These are phyloP conservation scores for Tirmania nivea DNA, from an alignment of 495 filamentous ascomycete species.

Conservation along the genomic window DNA sequence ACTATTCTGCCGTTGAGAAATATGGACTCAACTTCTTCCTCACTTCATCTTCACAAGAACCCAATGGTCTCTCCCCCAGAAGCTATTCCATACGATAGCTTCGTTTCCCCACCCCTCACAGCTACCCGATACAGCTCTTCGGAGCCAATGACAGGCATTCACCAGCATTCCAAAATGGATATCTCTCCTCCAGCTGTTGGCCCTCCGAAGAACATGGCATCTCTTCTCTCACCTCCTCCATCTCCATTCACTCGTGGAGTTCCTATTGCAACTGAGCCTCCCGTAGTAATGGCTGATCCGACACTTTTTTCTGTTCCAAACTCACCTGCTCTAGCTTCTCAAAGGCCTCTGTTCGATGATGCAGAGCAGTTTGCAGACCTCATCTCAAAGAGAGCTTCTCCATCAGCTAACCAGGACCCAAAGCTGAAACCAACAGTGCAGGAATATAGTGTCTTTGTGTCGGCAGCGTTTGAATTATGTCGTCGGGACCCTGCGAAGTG, in stretches of 20 bases:
- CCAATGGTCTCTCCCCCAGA: slow-evolving; percentile 17
- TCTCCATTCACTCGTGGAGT: slow-evolving; percentile 3
- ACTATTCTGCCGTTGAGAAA: neutral
- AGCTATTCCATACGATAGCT: slow-evolving; percentile 10
- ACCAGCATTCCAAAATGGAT: slow-evolving; percentile 5
- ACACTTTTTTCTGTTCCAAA: slow-evolving; percentile 10
- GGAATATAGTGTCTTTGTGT: slow-evolving; percentile 18
- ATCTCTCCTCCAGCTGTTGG: neutral
- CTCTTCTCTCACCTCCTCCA: slow-evolving; percentile 18
- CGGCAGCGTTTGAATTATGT: slow-evolving; percentile 15
- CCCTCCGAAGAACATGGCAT: neutral
- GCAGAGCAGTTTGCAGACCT: slow-evolving; percentile 14
- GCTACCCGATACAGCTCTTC: slow-evolving; percentile 7
- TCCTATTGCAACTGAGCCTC: slow-evolving; percentile 5
- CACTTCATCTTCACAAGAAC: neutral
- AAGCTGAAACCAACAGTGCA: slow-evolving; percentile 12
- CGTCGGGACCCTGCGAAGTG: slow-evolving; percentile 15
- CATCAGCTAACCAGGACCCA: slow-evolving; percentile 7
- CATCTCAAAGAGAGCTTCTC: slow-evolving; percentile 14
- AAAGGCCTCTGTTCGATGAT: slow-evolving; percentile 17
- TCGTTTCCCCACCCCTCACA: slow-evolving; percentile 17
- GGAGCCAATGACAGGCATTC: slow-evolving; percentile 11
- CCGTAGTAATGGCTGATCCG: slow-evolving; percentile 9
- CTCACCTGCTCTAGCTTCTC: slow-evolving; percentile 4
- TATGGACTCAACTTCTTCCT: neutral